These are phyloP conservation scores for Truncatella angustata DNA, from an alignment of 2,329 filamentous ascomycete species.

Conservation along the genomic window DNA sequence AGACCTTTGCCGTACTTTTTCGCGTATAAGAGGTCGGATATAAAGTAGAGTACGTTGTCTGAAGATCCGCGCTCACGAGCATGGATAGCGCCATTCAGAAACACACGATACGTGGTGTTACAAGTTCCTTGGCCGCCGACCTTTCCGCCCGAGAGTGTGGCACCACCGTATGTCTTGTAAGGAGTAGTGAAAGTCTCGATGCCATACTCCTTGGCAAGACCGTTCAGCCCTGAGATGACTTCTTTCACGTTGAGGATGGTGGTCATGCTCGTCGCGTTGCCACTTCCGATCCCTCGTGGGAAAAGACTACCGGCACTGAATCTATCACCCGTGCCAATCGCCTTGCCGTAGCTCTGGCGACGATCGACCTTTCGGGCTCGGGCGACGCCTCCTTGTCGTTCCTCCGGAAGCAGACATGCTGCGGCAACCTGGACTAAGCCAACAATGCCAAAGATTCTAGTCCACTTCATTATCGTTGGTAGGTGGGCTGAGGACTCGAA, in stretches of 20 bases:
- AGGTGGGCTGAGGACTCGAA: neutral
- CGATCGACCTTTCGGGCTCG: slow-evolving; percentile 1
- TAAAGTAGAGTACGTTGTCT: slow-evolving; percentile 56
- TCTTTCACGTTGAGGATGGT: slow-evolving; percentile 41
- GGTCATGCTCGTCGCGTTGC: slow-evolving; percentile 29
- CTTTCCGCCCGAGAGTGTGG: slow-evolving; percentile 34
- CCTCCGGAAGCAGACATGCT: slow-evolving; percentile 6
- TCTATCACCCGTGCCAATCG: slow-evolving; percentile 29
- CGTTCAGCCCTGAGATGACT: slow-evolving; percentile 37
- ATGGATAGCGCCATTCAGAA: slow-evolving; percentile 53
- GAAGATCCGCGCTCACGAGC: slow-evolving; percentile 57
- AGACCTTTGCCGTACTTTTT: slow-evolving; percentile 47
- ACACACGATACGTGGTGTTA: slow-evolving; percentile 44
- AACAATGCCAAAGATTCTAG: slow-evolving; percentile 3
- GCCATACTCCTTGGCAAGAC: slow-evolving; percentile 37
- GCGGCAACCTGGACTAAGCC: neutral
- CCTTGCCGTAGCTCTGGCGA: slow-evolving; percentile 16
- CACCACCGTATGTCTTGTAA: slow-evolving; percentile 40
- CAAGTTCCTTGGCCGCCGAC: slow-evolving; percentile 42
- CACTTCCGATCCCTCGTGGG: slow-evolving; percentile 38
- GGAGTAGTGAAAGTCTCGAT: slow-evolving; percentile 37
- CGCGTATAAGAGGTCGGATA: slow-evolving; percentile 56
- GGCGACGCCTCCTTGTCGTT: neutral
- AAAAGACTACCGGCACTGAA: slow-evolving; percentile 37
- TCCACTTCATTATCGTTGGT: slow-evolving; percentile 1